Conservation (phyloP, 768 basidiomycete genomes). For the Flagelloscypha sp. region DNA sequence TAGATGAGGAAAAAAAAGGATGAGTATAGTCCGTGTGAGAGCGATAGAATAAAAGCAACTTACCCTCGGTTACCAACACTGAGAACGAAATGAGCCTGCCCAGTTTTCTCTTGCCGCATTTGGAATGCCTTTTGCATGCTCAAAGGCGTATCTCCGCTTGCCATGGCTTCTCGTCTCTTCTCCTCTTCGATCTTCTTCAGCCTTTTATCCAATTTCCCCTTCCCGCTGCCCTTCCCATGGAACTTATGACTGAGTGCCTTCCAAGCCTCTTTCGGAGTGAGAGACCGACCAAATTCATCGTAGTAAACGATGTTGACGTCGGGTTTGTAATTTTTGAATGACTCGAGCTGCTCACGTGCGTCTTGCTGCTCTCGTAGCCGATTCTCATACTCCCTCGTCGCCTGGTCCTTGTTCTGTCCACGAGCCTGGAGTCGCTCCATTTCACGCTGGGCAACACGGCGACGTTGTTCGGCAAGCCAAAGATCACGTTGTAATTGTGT, state of each 20-base stretch:
- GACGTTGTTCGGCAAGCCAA: conserved; percentile 85
- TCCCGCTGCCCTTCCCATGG: conserved; percentile 95
- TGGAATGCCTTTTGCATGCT: conserved; percentile 96
- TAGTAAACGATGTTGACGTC: conserved; percentile 95
- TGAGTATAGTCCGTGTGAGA: not conserved
- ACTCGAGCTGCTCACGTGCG: conserved; percentile 68
- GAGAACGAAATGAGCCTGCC: conserved; percentile 93
- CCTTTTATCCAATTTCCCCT: conserved; percentile 95
- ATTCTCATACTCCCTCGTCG: conserved; percentile 92
- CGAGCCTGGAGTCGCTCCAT: conserved; percentile 68
- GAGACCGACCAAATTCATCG: conserved; percentile 85
- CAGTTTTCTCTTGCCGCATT: conserved; percentile 85
- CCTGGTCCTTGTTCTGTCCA: conserved; percentile 84
- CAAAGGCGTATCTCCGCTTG: conserved; percentile 88
- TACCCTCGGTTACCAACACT: conserved; percentile 91
- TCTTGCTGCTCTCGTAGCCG: conserved; percentile 87
- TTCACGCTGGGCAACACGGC: conserved; percentile 69
- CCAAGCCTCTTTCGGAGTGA: conserved; percentile 97
- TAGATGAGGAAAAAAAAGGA: conserved; percentile 19
- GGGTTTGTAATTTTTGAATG: conserved; percentile 92
- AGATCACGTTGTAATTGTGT: conserved; percentile 78
- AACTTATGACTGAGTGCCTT: conserved; percentile 96
- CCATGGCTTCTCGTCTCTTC: conserved; percentile 89
- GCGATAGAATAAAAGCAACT: conserved; percentile 17
- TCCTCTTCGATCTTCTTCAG: conserved; percentile 98